phyloP scores from a whole-genome alignment of 129 eudicot genomes.

The Arctium lappa region DNA sequence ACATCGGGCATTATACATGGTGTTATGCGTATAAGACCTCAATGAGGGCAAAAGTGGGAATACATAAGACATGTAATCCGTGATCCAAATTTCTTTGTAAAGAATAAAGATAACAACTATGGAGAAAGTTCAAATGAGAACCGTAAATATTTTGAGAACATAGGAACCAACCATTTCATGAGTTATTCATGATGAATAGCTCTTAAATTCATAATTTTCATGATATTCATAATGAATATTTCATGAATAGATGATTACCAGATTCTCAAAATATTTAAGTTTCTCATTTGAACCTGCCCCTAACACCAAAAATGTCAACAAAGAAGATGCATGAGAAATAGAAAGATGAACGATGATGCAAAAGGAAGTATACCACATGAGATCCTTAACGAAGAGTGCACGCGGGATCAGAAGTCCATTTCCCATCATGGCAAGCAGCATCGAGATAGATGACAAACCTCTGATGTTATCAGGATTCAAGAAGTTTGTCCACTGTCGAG shows the following conservation, averaged over 20 bases:
- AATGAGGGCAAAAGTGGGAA: no score
- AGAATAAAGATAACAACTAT: background rate
- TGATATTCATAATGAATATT: background rate
- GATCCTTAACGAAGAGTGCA: constrained; percentile 85
- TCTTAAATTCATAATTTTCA: background rate
- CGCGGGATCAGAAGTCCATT: constrained; percentile 97
- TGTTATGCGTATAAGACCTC: no score
- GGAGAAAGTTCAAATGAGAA: background rate
- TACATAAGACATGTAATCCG: no score
- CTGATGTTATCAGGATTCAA: constrained; percentile 86
- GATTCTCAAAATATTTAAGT: background rate
- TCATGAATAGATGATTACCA: background rate
- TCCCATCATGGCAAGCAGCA: constrained; percentile 97
- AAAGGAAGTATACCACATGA: constrained; percentile 78
- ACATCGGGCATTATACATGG: no score
- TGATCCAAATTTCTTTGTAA: background rate
- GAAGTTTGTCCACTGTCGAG: constrained; percentile 85
- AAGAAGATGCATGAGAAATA: constrained; percentile 8
- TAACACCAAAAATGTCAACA: background rate
- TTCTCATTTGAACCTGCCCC: background rate
- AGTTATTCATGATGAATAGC: background rate
- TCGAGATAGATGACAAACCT: constrained; percentile 87
- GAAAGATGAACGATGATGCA: background rate
- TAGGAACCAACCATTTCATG: no score
- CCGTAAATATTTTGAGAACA: background rate